Evolutionary conservation across 2,329 filamentous ascomycete species (phyloP), one percentile per base, ranked within the genome.

Genomic region (Pseudocercospora pini-densiflorae): DNA sequence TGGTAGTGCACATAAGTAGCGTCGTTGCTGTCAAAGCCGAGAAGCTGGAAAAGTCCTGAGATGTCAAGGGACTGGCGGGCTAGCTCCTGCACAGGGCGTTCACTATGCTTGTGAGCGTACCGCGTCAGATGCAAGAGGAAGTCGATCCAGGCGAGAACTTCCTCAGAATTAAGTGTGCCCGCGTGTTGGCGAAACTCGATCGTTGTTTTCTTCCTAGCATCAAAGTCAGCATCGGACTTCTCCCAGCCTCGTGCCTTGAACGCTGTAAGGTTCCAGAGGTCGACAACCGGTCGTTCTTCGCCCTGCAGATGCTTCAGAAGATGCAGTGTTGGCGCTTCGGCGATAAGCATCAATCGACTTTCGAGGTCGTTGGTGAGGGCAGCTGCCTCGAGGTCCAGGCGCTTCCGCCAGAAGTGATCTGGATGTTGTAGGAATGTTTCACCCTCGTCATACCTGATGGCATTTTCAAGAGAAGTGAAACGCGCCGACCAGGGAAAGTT

Each of bases 161-260:
- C 71, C 1, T 64, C 58, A 8, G 63, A 45, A 33, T 74, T 64
- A 6, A 76, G 57, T 9, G 73, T 75, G 1, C 69, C 72, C 23
- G 66, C 65, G 40, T 75, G 74, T 58, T 78, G 76, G 3, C 74
- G 69, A 63, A 78, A 78, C 59, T 74, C 74, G 31, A 78, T 71
- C 2, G 76, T 77, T 23, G 63, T 64, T 43, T 71, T 67, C 33
- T 61, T 29, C 7, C 6, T 7, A 9, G 21, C 27, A 12, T 9
- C 21, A 33, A 16, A 19, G 4, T 60, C 58, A 33, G 31, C 31
- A 10, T 47, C 43, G 43, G 16, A n/a, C 10, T 16, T 47, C n/a
- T 59, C 23, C 12, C 23, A 9, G 9, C 53, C 59, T 10, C 51
- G 24, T 7, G 40, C 2, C 19, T 27, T 19, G 29, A 64, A 62